Evolutionary conservation across 2,329 filamentous ascomycete species (phyloP), one percentile per base, ranked within the genome.

Genomic region (Neofusicoccum laricinum): DNA sequence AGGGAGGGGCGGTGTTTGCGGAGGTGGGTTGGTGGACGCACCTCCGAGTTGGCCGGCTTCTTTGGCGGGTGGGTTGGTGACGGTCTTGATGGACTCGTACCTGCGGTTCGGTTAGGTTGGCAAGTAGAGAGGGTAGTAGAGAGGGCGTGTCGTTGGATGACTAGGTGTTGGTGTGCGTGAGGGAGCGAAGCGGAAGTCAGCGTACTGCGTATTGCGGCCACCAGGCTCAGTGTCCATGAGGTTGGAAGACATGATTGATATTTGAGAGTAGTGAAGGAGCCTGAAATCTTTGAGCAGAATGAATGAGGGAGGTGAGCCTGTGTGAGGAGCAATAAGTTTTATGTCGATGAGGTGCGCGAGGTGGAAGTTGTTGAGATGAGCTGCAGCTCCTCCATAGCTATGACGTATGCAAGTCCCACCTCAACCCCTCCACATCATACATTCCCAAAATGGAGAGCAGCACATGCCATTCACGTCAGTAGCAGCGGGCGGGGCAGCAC

Each of bases 171-270:
- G 36, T 25, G 36, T 40, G 17, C 5, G 36, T 40, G 48, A 21
- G 8, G 63, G 15, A 50, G n/a, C 41, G 53, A 40, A 32, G 62
- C 6, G n/a, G 2, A 12, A 2, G 40, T 61, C 15, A 12, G 68
- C 77, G 63, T 79, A 86, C 81, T 86, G 86, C 4, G 82, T 84
- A 65, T 80, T 80, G 73, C 88, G 85, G 68, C 87, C 87, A 70
- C 87, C 86, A 17, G 80, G 79, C 64, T 82, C 82, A 34, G 84
- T 87, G 68, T 86, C 81, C 81, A 88, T 84, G 46, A 88, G 77
- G 67, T 82, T 81, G 17, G 78, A 75, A 66, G 83, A 81, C 84
- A 86, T 86, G 14, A 6, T 68, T 25, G 61, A 6, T 38, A 7
- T 45, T 36, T 40, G 8, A n/a, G 8, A 14, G 30, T 15, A 46